phyloP scores from a whole-genome alignment of 2,329 filamentous ascomycete genomes.

The Lecanicillium sp. region DNA sequence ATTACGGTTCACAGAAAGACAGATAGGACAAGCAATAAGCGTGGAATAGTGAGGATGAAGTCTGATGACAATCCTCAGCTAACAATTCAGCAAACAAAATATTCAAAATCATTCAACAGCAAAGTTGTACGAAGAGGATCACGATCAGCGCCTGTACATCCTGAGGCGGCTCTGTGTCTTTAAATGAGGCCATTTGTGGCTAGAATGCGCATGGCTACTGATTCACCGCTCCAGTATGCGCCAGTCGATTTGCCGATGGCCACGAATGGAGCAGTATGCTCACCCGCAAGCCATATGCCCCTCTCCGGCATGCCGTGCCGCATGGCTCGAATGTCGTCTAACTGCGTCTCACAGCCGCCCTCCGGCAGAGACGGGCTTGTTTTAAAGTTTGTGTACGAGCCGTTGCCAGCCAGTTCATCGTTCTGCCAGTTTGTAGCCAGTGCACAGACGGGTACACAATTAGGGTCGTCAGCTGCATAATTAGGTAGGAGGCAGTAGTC shows the following conservation, averaged over 20 bases:
- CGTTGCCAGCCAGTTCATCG: slow-evolving; percentile 72
- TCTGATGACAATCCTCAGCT: no score
- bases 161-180: no score
- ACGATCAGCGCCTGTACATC: no score
- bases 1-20: no score
- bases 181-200: slow-evolving; percentile 38
- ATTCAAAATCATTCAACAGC: no score
- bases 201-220: slow-evolving; percentile 58
- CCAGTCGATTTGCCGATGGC: slow-evolving; percentile 82
- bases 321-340: slow-evolving; percentile 63
- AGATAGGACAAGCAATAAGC: no score
- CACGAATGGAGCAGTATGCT: slow-evolving; percentile 86
- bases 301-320: slow-evolving; percentile 54
- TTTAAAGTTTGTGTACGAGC: slow-evolving; percentile 82
- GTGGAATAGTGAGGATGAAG: no score
- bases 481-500: slow-evolving; percentile 70
- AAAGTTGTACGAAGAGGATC: no score
- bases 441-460: slow-evolving; percentile 55
- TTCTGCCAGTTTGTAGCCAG: slow-evolving; percentile 70
- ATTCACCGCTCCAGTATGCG: slow-evolving; percentile 86
- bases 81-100: no score
- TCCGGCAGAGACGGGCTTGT: slow-evolving; percentile 47
- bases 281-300: slow-evolving; percentile 78
- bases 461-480: slow-evolving; percentile 44
- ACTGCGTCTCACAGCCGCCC: slow-evolving; percentile 32